A percentile compares a stretch with the other conserved stretches of the same genome.
Evolutionary conservation across 345 rosid species (phyloP).

Genomic region (Odontarrhena argentea): DNA sequence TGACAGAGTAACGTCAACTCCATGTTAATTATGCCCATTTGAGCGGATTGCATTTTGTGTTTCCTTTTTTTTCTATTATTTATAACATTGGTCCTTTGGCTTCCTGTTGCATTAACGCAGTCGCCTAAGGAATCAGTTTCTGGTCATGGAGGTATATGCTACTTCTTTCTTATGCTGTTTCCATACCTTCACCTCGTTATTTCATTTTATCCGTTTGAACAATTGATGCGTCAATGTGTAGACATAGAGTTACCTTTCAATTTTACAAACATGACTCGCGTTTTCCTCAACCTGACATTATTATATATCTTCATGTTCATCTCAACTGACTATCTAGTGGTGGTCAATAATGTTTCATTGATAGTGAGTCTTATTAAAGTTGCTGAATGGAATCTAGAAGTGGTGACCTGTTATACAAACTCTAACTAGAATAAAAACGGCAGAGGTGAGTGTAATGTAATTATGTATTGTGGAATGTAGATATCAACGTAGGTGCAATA

Average conservation of each 20-base stretch:
- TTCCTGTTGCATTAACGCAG: slow-evolving; percentile 30
- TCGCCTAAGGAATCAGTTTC: slow-evolving; percentile 37
- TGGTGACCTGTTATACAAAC: slow-evolving; percentile 13
- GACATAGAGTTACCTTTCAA: slow-evolving; percentile 2
- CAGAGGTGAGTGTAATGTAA: slow-evolving; percentile 16
- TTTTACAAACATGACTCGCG: slow-evolving; percentile 16
- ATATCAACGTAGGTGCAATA: slow-evolving; percentile 47
- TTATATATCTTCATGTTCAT: slow-evolving; percentile 11
- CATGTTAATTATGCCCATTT: slow-evolving; percentile 24
- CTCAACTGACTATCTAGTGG: slow-evolving; percentile 17
- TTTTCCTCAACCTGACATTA: slow-evolving; percentile 20
- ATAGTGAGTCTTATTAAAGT: slow-evolving; percentile 5
- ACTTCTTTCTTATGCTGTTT: slow-evolving; percentile 21
- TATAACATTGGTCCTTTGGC: slow-evolving; percentile 25
- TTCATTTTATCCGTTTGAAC: slow-evolving; percentile 11
- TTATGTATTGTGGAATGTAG: slow-evolving; percentile 28
- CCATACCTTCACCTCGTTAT: background rate
- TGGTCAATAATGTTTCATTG: background rate
- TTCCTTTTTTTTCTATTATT: slow-evolving; percentile 20
- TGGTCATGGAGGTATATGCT: slow-evolving; percentile 39
- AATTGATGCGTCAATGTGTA: slow-evolving; percentile 2
- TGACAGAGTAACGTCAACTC: slow-evolving; percentile 37
- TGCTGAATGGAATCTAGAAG: slow-evolving; percentile 18
- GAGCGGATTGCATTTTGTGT: slow-evolving; percentile 14
- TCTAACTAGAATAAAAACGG: slow-evolving; percentile 8